Base-by-base conservation (phyloP, 179 eudicot species). In the Corrigiola litoralis region DNA sequence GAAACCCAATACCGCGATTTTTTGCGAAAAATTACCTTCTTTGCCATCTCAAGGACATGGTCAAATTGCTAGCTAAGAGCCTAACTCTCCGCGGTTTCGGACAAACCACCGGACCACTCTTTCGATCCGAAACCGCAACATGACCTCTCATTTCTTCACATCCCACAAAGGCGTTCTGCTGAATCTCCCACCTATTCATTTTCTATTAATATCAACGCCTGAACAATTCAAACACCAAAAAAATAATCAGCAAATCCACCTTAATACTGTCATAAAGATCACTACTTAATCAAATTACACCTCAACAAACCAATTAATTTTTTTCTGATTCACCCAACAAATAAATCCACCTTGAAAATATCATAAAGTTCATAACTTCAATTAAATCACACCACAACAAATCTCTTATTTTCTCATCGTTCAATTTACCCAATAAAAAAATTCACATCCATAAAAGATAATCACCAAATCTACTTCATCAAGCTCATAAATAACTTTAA, bases 61-160 rank as follows among this genome's bases (percentile, higher is more conserved):
- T 54, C 1, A 76, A 68, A 56, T 76, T 71, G 38, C 68, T 63
- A 18, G 59, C 63, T 47, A 71, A 66, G 48, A 76, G 65, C 51
- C 80, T 78, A 28, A 81, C 68, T 31, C 85, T 72, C 20, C 76
- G 62, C 32, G 88, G 88, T 62, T 76, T 81, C 3, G 88, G 87
- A 72, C 79, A 78, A 66, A 83, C 69, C 36, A 83, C 79, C 12
- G 80, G 58, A 23, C 74, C 81, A n/a, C n/a, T n/a, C 36, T 48
- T 75, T 49, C 53, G 70, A 60, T 70, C 81, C 25, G 77, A 71
- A 5, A 60, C 65, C 3, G 66, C 40, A 32, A 51, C 58, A 11
- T 73, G 68, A 25, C 73, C 77, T 51, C 68, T 52, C 45, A 69
- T 58, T 68, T 77, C 84, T 62, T 82, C 80, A 59, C 78, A 66